phyloP scores from a whole-genome alignment of 2,329 filamentous ascomycete species.

The Monascus ruber region DNA sequence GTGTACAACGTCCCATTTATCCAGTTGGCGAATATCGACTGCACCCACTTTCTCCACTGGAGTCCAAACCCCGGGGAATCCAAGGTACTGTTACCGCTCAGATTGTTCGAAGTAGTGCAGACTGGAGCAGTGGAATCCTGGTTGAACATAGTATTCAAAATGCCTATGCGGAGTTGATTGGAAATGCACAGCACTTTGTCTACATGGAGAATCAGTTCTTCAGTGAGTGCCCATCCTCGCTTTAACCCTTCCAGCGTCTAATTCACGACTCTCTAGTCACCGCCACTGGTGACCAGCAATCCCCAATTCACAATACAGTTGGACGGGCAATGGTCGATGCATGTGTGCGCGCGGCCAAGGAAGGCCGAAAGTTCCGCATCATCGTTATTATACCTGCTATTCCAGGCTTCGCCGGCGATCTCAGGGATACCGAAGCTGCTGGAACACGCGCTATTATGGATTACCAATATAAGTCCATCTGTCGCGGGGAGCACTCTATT shows the following conservation, averaged over 20 bases:
- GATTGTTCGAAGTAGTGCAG: conserved; percentile 67
- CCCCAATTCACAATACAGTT: conserved; percentile 71
- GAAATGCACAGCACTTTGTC: conserved; percentile 72
- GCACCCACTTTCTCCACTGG: conserved; percentile 60
- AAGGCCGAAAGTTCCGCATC: conserved; percentile 70
- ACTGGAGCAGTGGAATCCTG: conserved; percentile 82
- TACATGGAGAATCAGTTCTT: conserved; percentile 98
- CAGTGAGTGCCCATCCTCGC: conserved; percentile 34
- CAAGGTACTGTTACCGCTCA: conserved; percentile 67
- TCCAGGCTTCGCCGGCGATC: conserved; percentile 79
- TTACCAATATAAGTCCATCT: conserved; percentile 89
- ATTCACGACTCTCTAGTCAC: conserved; percentile 40
- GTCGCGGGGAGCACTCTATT: conserved; percentile 75
- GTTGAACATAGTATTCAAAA: conserved; percentile 69
- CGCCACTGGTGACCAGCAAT: conserved; percentile 69
- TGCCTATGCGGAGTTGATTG: conserved; percentile 69
- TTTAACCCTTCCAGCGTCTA: background rate
- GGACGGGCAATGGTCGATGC: conserved; percentile 83
- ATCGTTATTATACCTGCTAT: conserved; percentile 78
- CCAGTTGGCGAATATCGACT: conserved; percentile 72
- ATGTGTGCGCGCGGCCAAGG: conserved; percentile 64
- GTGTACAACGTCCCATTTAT: conserved; percentile 71
- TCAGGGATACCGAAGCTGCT: conserved; percentile 64
- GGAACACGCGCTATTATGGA: conserved; percentile 90
- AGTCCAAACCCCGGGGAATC: conserved; percentile 47